Evolutionary conservation across 2,329 filamentous ascomycete species (phyloP).

Genomic region (Colletotrichum camelliae): DNA sequence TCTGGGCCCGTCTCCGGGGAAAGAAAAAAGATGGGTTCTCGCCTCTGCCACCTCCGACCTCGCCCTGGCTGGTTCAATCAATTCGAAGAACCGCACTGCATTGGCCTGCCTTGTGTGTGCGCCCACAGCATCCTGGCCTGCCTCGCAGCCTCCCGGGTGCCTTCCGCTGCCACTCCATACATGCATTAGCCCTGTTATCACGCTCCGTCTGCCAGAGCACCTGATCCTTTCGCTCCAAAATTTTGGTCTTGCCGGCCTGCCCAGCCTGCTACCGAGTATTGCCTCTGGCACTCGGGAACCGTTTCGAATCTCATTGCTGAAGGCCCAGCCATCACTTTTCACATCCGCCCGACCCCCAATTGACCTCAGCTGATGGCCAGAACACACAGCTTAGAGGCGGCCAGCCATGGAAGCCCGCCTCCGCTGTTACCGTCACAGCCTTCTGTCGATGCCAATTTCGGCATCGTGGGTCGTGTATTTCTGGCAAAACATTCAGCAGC

Average conservation of each 20-base stretch:
- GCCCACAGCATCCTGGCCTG: background rate
- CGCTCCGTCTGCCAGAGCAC: background rate
- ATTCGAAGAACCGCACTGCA: background rate
- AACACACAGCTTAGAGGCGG: background rate
- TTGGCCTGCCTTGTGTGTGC: background rate
- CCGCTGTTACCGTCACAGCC: background rate
- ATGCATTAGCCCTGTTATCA: slow-evolving; percentile 2
- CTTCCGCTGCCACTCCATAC: background rate
- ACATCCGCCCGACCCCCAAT: background rate
- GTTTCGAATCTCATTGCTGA: background rate
- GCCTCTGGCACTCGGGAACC: background rate
- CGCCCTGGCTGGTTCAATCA: background rate
- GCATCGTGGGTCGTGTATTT: background rate
- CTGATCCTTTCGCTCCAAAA: background rate
- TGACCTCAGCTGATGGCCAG: background rate
- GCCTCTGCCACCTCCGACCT: background rate
- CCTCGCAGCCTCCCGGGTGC: background rate
- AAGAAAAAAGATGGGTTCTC: background rate
- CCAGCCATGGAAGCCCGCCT: background rate
- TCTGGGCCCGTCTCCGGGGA: background rate
- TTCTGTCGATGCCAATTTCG: background rate
- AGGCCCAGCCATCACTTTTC: background rate
- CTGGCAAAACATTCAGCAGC: background rate
- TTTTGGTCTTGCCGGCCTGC: background rate
- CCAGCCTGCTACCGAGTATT: background rate